Base-by-base conservation (phyloP, 345 rosid species). In the Orychophragmus violaceus region DNA sequence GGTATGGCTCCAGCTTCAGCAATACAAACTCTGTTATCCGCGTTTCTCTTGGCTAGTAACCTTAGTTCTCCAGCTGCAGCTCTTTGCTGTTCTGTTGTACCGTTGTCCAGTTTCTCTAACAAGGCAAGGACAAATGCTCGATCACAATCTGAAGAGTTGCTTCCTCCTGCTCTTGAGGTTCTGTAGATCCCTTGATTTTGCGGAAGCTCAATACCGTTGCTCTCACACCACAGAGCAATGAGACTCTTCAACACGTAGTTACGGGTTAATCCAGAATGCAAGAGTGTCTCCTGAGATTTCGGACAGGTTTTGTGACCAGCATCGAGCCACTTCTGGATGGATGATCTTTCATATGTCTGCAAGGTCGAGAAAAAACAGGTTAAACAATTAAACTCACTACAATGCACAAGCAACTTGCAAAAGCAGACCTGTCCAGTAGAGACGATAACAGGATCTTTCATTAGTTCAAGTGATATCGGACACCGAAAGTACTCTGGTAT, bases 1-100 rank as follows among this genome's bases (percentile, higher is more conserved):
- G 99, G 99, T 66, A 94, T 85, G 33, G 96, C 97, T 78, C 96
- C 96, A 12, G 96, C 91, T 61, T 88, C 95, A 0, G 97, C 99
- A 4, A 94, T 87, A 66, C 97, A 88, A 8, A 91, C 87, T 81
- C 99, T 83, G 70, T 94, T 94, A 75, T 90, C 97, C 0, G 90
- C 95, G 71, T 94, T 94, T 72, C 96, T 84, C 76, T 90, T 90
- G 30, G 99, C 97, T 58, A 94, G 84, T 68, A 94, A 72, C 66
- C 99, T 87, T 44, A 94, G 88, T 74, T 94, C 99, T 59, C 97
- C 99, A 23, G 99, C 91, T 42, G 95, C 95, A 16, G 96, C 96
- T 78, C 99, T 83, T 77, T 94, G 88, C 56, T 84, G 85, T 67
- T 94, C 99, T 16, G 74, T 71, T 64, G 78, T 66, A 39, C 89